A percentile compares a stretch with the other conserved stretches of the same genome.
Conservation (phyloP, 1,139 yeast species). For the Scheffersomyces segobiensis region DNA sequence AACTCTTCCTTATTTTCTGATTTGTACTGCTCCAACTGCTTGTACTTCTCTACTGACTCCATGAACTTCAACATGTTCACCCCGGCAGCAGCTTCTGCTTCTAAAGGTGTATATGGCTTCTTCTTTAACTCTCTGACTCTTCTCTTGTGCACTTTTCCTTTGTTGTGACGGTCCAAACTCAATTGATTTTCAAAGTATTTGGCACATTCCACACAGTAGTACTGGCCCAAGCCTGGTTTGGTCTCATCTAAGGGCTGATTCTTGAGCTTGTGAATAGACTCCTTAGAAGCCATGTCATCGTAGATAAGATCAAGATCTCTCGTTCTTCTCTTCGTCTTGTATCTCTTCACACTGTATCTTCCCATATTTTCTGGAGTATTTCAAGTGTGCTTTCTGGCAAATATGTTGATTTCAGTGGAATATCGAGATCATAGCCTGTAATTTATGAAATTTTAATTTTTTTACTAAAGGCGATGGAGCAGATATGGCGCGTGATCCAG, state of each 20-base stretch:
- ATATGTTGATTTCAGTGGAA: not conserved
- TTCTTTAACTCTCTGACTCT: constrained; percentile 72
- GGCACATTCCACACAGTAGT: constrained; percentile 92
- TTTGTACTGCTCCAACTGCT: constrained; percentile 40
- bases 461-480: not conserved
- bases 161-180: constrained; percentile 71
- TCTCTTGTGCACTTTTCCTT: constrained; percentile 81
- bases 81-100: constrained; percentile 91
- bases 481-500: not conserved
- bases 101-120: constrained; percentile 84
- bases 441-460: not conserved
- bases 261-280: constrained; percentile 61
- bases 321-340: constrained; percentile 80
- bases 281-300: constrained; percentile 67
- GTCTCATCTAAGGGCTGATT: constrained; percentile 88
- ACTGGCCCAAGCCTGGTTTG: constrained; percentile 92
- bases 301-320: constrained; percentile 84
- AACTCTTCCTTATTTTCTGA: constrained; percentile 39
- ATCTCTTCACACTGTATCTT: constrained; percentile 72
- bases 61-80: constrained; percentile 66
- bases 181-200: constrained; percentile 81
- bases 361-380: constrained; percentile 55
- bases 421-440: not conserved
- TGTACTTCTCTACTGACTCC: constrained; percentile 58
- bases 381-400: not conserved